Conservation (phyloP, 2,329 filamentous ascomycete genomes). For the Huntiella bhutanensis region DNA sequence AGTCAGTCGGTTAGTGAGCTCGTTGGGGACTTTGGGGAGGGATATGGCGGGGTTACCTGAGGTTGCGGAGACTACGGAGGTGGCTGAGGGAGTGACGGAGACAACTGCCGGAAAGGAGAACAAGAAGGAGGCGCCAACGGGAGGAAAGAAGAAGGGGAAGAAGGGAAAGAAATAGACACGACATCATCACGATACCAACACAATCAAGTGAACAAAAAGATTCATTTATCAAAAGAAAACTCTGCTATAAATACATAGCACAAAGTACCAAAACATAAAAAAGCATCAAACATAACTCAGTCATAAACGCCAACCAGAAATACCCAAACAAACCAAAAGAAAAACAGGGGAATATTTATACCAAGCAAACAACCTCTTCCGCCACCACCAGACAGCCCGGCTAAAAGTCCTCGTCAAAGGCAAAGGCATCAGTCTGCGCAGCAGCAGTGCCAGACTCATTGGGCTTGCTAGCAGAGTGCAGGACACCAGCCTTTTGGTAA, state of each 20-base stretch:
- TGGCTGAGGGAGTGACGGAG: constrained; percentile 20
- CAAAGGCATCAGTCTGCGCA: constrained; percentile 59
- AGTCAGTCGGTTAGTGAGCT: constrained; percentile 62
- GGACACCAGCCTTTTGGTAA: constrained; percentile 98
- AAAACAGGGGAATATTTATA: constrained; percentile 9
- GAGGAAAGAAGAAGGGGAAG: constrained; percentile 51
- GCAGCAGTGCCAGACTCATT: constrained; percentile 23
- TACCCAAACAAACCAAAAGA: constrained; percentile 3
- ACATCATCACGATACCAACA: not conserved
- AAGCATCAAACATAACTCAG: constrained; percentile 6
- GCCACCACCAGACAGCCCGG: constrained; percentile 15
- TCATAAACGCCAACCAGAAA: constrained; percentile 15
- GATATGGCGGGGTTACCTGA: constrained; percentile 40
- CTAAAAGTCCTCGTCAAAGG: constrained; percentile 95
- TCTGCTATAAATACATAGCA: constrained; percentile 2
- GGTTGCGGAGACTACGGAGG: constrained; percentile 17
- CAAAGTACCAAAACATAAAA: constrained; percentile 5
- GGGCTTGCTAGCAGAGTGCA: constrained; percentile 72
- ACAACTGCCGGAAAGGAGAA: constrained; percentile 15
- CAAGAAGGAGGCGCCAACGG: constrained; percentile 18
- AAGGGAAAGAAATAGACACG: constrained; percentile 45
- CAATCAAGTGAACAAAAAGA: not conserved
- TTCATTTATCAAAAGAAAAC: not conserved
- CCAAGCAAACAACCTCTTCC: not conserved
- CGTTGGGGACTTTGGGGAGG: constrained; percentile 57